Evolutionary conservation across 2,329 filamentous ascomycete species (phyloP), one percentile per base, ranked within the genome.

Genomic region (Penicillium sp.): DNA sequence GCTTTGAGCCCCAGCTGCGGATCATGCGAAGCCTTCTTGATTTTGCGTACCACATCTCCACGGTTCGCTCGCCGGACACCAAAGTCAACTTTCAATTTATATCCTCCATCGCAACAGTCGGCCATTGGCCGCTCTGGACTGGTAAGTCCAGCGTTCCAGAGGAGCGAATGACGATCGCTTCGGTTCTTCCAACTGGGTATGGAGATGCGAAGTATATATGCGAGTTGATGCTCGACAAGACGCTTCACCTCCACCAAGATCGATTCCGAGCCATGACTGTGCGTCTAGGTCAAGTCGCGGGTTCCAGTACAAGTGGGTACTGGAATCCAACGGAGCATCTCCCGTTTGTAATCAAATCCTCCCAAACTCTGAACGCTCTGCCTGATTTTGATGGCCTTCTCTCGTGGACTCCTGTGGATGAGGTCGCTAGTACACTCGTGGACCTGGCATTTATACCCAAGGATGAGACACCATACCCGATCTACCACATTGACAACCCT

Each of bases 241-340:
- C 81, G 0, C 63, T 82, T 3, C 74, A 77, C 50, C 60, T 67
- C n/a, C 64, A 77, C 55, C 75, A 75, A 0, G 52, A 70, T 0
- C 66, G 58, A 1, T 81, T 83, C 67, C 73, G 72, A 14, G 56
- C 77, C 0, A 77, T 75, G 68, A 66, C 64, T 0, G 75, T 80
- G 0, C 74, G 82, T 0, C 68, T 77, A 0, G 83, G 79, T 0
- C 83, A 85, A 62, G 79, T 85, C 39, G 72, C 81, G 1, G 83
- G 83, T 0, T 79, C 76, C 0, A 75, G 61, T 3, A 70, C 52
- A 0, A 82, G 68, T 50, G 82, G 81, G 0, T 79, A 77, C 59
- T 85, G 82, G 83, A 85, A 84, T 57, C 67, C 75, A 0, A 70
- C 73, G 27, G 81, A 84, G 60, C 79, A 83, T 55, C 67, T 83